Conservation (phyloP, 306 rosid species). For the Cucumis melo region DNA sequence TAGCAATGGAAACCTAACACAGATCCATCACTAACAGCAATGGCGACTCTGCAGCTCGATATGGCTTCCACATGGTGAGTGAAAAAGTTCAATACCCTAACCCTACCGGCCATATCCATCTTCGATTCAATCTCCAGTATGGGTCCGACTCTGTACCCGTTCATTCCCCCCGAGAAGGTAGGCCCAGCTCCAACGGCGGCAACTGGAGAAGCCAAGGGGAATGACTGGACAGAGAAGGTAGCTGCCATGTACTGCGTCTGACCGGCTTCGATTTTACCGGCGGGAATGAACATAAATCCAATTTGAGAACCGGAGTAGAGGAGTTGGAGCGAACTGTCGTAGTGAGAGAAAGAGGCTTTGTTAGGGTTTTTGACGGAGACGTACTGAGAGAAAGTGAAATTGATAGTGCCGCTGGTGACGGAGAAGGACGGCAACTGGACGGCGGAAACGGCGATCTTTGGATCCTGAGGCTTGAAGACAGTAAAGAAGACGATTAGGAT, state of each 20-base stretch:
- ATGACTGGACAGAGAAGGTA: conserved; percentile 53
- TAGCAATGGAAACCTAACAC: conserved; percentile 78
- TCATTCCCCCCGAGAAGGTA: conserved; percentile 15
- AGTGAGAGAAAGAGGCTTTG: conserved; percentile 62
- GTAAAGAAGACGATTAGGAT: conserved; percentile 54
- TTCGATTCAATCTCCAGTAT: conserved; percentile 61
- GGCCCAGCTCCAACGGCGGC: conserved; percentile 18
- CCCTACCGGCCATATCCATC: conserved; percentile 60
- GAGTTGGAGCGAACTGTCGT: conserved; percentile 76
- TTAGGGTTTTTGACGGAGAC: conserved; percentile 72
- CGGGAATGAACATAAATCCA: conserved; percentile 94
- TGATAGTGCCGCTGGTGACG: conserved; percentile 45
- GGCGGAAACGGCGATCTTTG: conserved; percentile 57
- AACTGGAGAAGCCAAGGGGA: conserved; percentile 30
- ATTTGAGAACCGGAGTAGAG: conserved; percentile 55
- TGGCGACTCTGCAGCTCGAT: conserved; percentile 40
- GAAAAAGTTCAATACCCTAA: conserved; percentile 64
- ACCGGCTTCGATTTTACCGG: conserved; percentile 57
- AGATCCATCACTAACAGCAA: conserved; percentile 58
- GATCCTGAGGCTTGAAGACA: conserved; percentile 66
- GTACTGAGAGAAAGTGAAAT: conserved; percentile 77
- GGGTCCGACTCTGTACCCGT: conserved; percentile 31
- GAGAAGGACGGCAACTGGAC: conserved; percentile 74
- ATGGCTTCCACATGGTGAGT: conserved; percentile 55
- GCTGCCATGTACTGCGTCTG: conserved; percentile 68